These are phyloP conservation scores for Pichia nakasei DNA, from an alignment of 805 yeast species.

Conservation along the genomic window DNA sequence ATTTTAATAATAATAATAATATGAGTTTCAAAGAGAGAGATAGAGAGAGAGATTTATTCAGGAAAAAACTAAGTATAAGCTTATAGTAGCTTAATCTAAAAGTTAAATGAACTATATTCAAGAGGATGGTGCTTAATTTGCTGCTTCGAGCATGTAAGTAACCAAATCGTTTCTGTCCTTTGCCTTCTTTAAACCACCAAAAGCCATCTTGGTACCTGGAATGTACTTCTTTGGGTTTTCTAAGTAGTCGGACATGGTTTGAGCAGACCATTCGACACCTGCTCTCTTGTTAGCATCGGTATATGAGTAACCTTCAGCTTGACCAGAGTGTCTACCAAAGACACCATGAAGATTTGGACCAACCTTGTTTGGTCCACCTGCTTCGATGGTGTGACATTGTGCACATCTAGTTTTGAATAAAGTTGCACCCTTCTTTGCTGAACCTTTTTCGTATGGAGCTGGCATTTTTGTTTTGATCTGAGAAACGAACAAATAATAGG, in stretches of 20 bases:
- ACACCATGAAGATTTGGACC: conserved; percentile 98
- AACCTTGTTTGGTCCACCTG: conserved; percentile 95
- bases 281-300: conserved; percentile 98
- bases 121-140: conserved; percentile 30
- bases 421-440: conserved; percentile 92
- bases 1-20: no score
- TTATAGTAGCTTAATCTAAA: not conserved
- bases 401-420: conserved; percentile 98
- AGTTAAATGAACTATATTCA: not conserved
- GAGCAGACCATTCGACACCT: conserved; percentile 82
- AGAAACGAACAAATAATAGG: no score
- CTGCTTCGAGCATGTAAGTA: conserved; percentile 63
- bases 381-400: conserved; percentile 96
- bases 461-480: conserved; percentile 25
- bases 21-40: no score
- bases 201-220: conserved; percentile 99
- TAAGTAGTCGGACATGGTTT: conserved; percentile 88
- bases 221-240: conserved; percentile 99
- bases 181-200: conserved; percentile 98
- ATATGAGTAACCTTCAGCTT: conserved; percentile 88
- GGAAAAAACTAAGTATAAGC: not conserved
- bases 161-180: conserved; percentile 97
- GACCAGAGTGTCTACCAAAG: conserved; percentile 86
- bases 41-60: no score
- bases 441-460: conserved; percentile 41